Percentiles rank a stretch among this genome's conserved stretches.
These are phyloP conservation scores for Penicillium crystallinum DNA, from an alignment of 495 filamentous ascomycete species.

Conservation along the genomic window DNA sequence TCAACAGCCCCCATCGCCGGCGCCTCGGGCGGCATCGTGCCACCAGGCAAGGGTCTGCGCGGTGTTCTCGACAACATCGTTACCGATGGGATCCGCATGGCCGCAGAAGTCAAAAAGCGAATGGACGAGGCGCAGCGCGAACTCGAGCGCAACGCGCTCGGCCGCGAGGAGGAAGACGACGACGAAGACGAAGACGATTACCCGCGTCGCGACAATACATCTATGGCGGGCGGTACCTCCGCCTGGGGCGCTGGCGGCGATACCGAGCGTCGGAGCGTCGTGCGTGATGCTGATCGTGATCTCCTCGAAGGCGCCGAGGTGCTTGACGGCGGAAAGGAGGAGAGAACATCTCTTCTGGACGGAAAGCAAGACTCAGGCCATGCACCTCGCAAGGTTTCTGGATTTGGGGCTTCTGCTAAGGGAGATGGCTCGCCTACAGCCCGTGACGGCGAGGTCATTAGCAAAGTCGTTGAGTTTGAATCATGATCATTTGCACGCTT, in stretches of 20 bases:
- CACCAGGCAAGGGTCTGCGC: conserved; percentile 69
- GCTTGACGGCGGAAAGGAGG: conserved; percentile 23
- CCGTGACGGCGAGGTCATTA: conserved; percentile 28
- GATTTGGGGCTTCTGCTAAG: background rate
- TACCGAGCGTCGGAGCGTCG: conserved; percentile 51
- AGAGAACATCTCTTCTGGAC: conserved; percentile 27
- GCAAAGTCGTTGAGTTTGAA: conserved; percentile 39
- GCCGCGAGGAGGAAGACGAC: conserved; percentile 70
- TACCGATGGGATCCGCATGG: conserved; percentile 91
- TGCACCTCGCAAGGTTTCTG: conserved; percentile 3
- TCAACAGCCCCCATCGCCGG: conserved; percentile 40
- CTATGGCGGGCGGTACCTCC: conserved; percentile 38
- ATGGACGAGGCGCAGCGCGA: conserved; percentile 92
- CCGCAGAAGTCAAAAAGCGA: conserved; percentile 78
- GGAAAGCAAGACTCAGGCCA: conserved; percentile 9
- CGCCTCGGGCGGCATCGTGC: conserved; percentile 49
- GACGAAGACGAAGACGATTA: conserved; percentile 60
- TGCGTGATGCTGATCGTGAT: conserved; percentile 70
- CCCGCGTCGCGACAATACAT: conserved; percentile 16
- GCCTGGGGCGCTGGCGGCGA: conserved; percentile 47
- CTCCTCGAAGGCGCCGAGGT: conserved; percentile 58
- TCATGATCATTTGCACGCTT: conserved; percentile 18
- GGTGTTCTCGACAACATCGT: conserved; percentile 97
- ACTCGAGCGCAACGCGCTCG: conserved; percentile 70
- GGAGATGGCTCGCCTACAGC: background rate